phyloP scores from a whole-genome alignment of 768 basidiomycete genomes.

The Mycena belliarum region DNA sequence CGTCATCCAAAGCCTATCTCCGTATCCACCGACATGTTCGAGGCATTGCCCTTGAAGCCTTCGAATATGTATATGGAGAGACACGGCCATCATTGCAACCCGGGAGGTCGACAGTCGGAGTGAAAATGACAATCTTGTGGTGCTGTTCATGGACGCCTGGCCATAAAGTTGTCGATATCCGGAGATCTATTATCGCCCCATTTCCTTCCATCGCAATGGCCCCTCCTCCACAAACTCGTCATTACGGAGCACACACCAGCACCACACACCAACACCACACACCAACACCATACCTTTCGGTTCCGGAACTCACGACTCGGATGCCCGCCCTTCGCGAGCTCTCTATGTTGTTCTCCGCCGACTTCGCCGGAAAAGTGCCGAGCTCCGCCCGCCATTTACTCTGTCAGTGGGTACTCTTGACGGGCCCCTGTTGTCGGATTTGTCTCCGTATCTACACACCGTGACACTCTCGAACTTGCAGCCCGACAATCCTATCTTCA shows the following conservation, averaged over 20 bases:
- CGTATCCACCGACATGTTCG: neutral
- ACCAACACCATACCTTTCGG: neutral
- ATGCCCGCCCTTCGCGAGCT: neutral
- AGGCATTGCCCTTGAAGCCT: neutral
- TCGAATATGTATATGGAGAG: neutral
- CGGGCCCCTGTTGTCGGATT: neutral
- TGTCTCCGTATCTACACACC: neutral
- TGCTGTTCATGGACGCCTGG: neutral
- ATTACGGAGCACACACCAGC: conserved; percentile 1
- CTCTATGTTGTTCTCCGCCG: neutral
- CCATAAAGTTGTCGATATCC: conserved; percentile 4
- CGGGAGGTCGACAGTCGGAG: neutral
- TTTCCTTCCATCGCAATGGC: neutral
- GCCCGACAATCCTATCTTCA: neutral
- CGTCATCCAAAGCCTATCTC: neutral
- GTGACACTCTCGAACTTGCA: neutral
- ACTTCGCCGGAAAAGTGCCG: neutral
- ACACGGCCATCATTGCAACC: too few relatives aligned
- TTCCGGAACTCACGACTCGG: neutral
- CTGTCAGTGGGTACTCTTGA: neutral
- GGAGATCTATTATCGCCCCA: neutral
- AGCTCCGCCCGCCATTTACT: neutral
- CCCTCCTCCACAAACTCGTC: neutral
- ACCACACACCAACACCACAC: conserved; percentile 1
- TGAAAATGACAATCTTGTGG: neutral